Base-by-base conservation (phyloP, 2,329 filamentous ascomycete species). In the Phialemoniopsis sp. region DNA sequence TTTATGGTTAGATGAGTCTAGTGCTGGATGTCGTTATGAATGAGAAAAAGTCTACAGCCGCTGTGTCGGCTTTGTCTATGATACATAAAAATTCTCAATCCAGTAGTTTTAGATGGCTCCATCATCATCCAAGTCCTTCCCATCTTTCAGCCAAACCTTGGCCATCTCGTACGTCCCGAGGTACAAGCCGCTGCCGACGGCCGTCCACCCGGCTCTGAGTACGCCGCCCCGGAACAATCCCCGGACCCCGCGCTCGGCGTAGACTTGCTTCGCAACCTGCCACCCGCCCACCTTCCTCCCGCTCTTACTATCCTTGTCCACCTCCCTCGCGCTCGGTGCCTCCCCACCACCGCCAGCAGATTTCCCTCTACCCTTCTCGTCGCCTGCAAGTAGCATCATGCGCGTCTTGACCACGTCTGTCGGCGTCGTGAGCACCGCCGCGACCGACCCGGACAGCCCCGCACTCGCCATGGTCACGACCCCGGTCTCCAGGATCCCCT, bases 321-420 rank as follows among this genome's bases (percentile, higher is more conserved):
- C 30, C 37, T 46, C 51, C 34, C 53, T 44, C 16, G 46, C 55
- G 10, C 62, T 48, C 12, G 47, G 53, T 12, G 36, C 56, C 42
- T 55, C 49, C 38, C 48, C 44, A 38, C 51, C 44, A 41, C n/a
- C n/a, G n/a, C n/a, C n/a, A n/a, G n/a, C n/a, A n/a, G n/a, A n/a
- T n/a, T 58, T 40, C 40, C 46, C 42, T n/a, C 15, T 8, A 26
- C 45, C 36, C 40, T 43, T 39, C 17, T 36, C 56, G 16, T 64
- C 58, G 13, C 67, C 70, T 2, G 80, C 80, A 21, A 75, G 72
- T 18, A 95, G 68, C 89, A 95, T 95, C 63, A 95, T 85, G 36
- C 87, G 68, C 47, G 89, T 95, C 68, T 95, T 95, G 17, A 95
- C 77, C 9, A 95, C 88, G 60, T 95, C 90, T 40, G 89, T 80